These are phyloP conservation scores for Skeletonema menzelii DNA, from an alignment of 108 stramenopile genomes.

Conservation along the genomic window DNA sequence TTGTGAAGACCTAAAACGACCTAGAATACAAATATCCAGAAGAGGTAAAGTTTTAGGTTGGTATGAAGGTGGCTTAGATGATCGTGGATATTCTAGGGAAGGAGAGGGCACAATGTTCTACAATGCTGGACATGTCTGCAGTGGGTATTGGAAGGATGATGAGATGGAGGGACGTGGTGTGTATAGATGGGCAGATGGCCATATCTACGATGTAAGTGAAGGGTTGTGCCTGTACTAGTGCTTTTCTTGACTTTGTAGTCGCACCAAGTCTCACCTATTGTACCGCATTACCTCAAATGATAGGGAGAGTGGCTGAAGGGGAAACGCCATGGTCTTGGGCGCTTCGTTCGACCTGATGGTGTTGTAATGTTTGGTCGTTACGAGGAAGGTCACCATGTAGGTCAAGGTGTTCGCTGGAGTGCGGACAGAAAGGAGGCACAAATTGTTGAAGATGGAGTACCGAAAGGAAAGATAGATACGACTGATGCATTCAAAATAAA, in stretches of 20 bases:
- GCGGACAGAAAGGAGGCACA: conserved; percentile 40
- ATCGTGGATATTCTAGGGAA: conserved; percentile 21
- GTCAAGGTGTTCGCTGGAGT: conserved; percentile 38
- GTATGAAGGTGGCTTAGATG: conserved; percentile 36
- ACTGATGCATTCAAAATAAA: conserved; percentile 17
- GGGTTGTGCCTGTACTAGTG: too few relatives aligned
- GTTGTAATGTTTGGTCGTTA: conserved; percentile 38
- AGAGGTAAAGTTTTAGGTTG: conserved; percentile 38
- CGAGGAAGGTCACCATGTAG: conserved; percentile 39
- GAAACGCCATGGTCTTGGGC: conserved; percentile 37
- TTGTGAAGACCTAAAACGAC: not conserved
- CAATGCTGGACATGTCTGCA: conserved; percentile 41
- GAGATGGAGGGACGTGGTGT: conserved; percentile 41
- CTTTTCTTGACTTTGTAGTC: too few relatives aligned
- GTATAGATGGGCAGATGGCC: conserved; percentile 35
- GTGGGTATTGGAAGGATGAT: conserved; percentile 33
- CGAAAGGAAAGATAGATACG: conserved; percentile 27
- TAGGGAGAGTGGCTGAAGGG: conserved; percentile 30
- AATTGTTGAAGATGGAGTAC: conserved; percentile 33
- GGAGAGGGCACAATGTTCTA: conserved; percentile 40
- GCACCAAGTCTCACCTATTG: too few relatives aligned
- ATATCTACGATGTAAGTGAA: conserved; percentile 17
- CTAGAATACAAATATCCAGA: conserved; percentile 21
- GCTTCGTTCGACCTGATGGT: conserved; percentile 38
- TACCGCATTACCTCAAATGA: too few relatives aligned